A percentile compares a stretch with the other conserved stretches of the same genome.
These are phyloP conservation scores for Fraxinus latifolia DNA, from an alignment of 305 asterid genomes.

Conservation along the genomic window DNA sequence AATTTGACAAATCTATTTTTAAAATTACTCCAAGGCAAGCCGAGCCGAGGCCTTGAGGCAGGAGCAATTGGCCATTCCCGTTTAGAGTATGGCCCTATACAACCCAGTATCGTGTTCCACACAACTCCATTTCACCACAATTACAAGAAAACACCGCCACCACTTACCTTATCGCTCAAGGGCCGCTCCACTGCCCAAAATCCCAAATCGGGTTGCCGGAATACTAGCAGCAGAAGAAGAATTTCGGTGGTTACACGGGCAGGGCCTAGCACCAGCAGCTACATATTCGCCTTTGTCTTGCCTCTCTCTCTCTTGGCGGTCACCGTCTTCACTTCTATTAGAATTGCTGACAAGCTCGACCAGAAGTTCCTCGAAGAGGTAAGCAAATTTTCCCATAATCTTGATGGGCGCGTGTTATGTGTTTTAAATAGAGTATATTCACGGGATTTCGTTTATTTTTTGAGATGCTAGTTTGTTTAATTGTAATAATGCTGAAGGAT, in stretches of 20 bases:
- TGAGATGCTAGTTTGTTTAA: background rate
- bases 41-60: no score
- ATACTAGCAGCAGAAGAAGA: conserved; percentile 33
- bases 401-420: no score
- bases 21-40: no score
- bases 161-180: background rate
- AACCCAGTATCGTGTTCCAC: conserved; percentile 27
- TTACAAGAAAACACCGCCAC: conserved; percentile 18
- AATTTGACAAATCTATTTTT: no score
- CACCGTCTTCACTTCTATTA: conserved; percentile 55
- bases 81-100: conserved; percentile 20
- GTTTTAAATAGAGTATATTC: background rate
- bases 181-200: conserved; percentile 6
- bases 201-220: conserved; percentile 20
- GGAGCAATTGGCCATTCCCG: background rate
- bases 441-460: conserved; percentile 1
- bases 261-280: conserved; percentile 42
- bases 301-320: conserved; percentile 74
- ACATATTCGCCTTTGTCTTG: conserved; percentile 64
- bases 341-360: conserved; percentile 74
- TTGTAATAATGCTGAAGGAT: background rate
- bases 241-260: conserved; percentile 41
- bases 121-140: conserved; percentile 29
- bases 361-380: conserved; percentile 83
- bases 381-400: background rate